phyloP scores from a whole-genome alignment of 768 basidiomycete species.

The Termitomyces eurrhizus region DNA sequence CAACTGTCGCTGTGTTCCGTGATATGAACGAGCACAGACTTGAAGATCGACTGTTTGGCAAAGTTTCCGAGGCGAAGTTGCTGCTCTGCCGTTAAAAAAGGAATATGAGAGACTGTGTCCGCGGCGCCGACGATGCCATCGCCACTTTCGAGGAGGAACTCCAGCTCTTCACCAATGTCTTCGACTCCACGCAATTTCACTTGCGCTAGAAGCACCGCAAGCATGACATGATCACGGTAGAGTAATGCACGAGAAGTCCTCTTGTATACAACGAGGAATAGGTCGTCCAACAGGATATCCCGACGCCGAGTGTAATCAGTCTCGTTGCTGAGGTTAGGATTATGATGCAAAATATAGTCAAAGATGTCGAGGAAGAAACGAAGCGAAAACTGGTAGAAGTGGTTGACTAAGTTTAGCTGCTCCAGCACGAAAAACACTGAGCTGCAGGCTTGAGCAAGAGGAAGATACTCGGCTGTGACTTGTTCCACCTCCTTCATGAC shows the following conservation, averaged over 20 bases:
- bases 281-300: constrained; percentile 77
- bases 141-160: constrained; percentile 89
- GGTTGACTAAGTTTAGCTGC: constrained; percentile 89
- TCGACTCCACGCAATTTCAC: constrained; percentile 79
- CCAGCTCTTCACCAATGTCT: constrained; percentile 80
- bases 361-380: constrained; percentile 99
- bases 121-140: constrained; percentile 49
- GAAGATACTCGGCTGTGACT: constrained; percentile 92
- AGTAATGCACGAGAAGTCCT: constrained; percentile 89
- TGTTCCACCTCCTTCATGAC: constrained; percentile 96
- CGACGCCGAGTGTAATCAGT: constrained; percentile 71
- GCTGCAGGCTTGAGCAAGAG: constrained; percentile 93
- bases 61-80: constrained; percentile 63
- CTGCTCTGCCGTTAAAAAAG: constrained; percentile 66
- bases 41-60: constrained; percentile 73
- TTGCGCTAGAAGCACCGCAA: constrained; percentile 87
- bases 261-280: constrained; percentile 86
- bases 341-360: constrained; percentile 88
- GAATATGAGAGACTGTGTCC: constrained; percentile 29
- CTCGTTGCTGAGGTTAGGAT: constrained; percentile 82
- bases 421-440: constrained; percentile 96
- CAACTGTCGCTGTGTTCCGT: constrained; percentile 61
- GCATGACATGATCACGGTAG: constrained; percentile 85
- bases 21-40: constrained; percentile 65
- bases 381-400: constrained; percentile 98